A percentile compares a stretch with the other conserved stretches of the same genome.
phyloP scores from a whole-genome alignment of 2,329 filamentous ascomycete species.

The Paraconiothyrium brasiliense region DNA sequence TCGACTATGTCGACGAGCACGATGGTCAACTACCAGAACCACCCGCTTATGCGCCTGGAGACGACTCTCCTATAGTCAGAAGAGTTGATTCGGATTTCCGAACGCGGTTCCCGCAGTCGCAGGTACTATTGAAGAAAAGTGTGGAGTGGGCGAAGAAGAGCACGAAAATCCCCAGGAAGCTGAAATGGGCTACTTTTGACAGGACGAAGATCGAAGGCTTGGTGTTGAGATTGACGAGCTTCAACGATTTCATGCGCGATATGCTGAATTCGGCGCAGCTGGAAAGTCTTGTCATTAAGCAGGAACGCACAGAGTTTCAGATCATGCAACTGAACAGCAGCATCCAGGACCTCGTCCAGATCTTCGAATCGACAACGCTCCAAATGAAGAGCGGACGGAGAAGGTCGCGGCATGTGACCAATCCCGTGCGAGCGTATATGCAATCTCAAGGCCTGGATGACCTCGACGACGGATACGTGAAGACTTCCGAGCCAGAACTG shows the following conservation, averaged over 20 bases:
- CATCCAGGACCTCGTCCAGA: slow-evolving; percentile 47
- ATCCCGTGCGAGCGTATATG: slow-evolving; percentile 27
- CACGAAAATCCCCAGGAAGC: slow-evolving; percentile 33
- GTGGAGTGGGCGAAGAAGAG: slow-evolving; percentile 39
- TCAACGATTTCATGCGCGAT: slow-evolving; percentile 50
- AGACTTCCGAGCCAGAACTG: slow-evolving; percentile 18
- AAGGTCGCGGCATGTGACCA: slow-evolving; percentile 17
- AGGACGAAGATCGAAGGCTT: slow-evolving; percentile 43
- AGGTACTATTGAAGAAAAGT: slow-evolving; percentile 41
- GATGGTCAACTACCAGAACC: slow-evolving; percentile 23
- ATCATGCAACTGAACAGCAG: slow-evolving; percentile 49
- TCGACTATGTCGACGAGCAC: slow-evolving; percentile 31
- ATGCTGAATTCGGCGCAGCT: slow-evolving; percentile 44
- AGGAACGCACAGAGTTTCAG: slow-evolving; percentile 47
- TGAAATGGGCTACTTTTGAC: slow-evolving; percentile 47
- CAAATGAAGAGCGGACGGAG: slow-evolving; percentile 20
- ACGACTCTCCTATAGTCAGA: slow-evolving; percentile 21
- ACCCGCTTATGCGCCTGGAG: slow-evolving; percentile 24
- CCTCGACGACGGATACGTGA: slow-evolving; percentile 23
- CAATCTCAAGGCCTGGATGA: slow-evolving; percentile 33
- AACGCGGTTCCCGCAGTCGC: slow-evolving; percentile 40
- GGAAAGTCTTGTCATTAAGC: slow-evolving; percentile 38
- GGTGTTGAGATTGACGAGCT: slow-evolving; percentile 41
- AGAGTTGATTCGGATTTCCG: slow-evolving; percentile 33
- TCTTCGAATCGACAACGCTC: slow-evolving; percentile 38